Base-by-base conservation (phyloP, 768 basidiomycete species). In the Boletus rufocinnamomeus region DNA sequence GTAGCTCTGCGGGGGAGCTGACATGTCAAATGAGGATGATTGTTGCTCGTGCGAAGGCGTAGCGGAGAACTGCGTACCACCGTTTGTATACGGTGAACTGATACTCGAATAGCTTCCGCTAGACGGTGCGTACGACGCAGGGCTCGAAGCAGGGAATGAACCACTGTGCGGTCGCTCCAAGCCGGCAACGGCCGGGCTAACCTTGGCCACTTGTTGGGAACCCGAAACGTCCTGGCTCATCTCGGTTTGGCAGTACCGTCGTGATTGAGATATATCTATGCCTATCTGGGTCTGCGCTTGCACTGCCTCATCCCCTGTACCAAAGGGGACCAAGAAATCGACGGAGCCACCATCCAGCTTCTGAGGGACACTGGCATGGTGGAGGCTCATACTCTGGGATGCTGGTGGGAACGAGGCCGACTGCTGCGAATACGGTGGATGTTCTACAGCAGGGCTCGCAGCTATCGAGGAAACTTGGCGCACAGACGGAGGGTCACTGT, bases 261-360 rank as follows among this genome's bases (percentile, higher is more conserved):
- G 66, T 0, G 67, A 37, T 30, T 55, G 63, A 23, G 69, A 34
- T 1, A 67, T 14, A 14, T 70, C 64, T 27, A 64, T 19, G 34
- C 49, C 60, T 3, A 61, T 52, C 25, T 62, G 62, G 50, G 48
- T 21, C 40, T 63, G 66, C 19, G 52, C 41, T 40, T 60, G 61
- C 34, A 21, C 28, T 6, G 35, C 46, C 17, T 69, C 69, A 2
- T 68, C 68, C 27, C 53, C 58, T 11, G 67, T 23, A 13, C 57
- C 57, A 50, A 68, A 73, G 4, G 69, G 59, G 9, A 68, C 48
- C 28, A 71, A 44, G 38, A 69, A 69, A 25, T 74, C 69, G n/a
- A 59, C 63, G 0, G 59, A 37, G 21, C 52, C 8, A 19, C 61
- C 52, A 25, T 66, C 62, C 13, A 53, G 35, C 30, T 68, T 72